These are phyloP conservation scores for Orobanche coerulescens DNA, from an alignment of 257 asterid species.

Conservation along the genomic window DNA sequence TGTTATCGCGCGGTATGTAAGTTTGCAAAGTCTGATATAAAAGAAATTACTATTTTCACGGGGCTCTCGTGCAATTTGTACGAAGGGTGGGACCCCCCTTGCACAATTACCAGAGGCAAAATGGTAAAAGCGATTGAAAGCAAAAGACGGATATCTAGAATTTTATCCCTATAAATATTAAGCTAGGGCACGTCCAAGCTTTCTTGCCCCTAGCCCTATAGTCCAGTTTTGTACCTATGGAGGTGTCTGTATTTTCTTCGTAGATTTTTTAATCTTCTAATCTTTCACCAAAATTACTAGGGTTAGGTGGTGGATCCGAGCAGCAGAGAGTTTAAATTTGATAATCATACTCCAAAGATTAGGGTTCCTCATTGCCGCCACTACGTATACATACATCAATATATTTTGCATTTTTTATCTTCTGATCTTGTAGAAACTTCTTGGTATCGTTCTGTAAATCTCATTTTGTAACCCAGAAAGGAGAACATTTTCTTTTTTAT, in stretches of 20 bases:
- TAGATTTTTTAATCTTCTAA: constrained; percentile 19
- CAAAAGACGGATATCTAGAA: constrained; percentile 12
- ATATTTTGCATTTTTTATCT: constrained; percentile 15
- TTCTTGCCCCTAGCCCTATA: constrained; percentile 77
- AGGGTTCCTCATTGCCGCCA: constrained; percentile 69
- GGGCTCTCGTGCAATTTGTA: not conserved
- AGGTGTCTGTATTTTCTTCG: constrained; percentile 27
- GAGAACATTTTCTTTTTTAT: not conserved
- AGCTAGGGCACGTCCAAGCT: constrained; percentile 9
- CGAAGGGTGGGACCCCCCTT: constrained; percentile 7
- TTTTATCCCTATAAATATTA: constrained; percentile 22
- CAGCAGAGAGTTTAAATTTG: constrained; percentile 21
- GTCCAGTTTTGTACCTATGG: constrained; percentile 40
- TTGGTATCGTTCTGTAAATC: constrained; percentile 11
- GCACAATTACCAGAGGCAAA: not conserved
- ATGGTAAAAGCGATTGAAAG: not conserved
- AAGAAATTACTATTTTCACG: not conserved
- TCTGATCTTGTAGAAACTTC: constrained; percentile 25
- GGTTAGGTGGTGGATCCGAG: constrained; percentile 69
- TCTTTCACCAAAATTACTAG: constrained; percentile 24
- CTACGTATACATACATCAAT: constrained; percentile 26
- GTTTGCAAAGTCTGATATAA: too few relatives aligned
- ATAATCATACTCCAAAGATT: constrained; percentile 24
- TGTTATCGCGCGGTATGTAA: too few relatives aligned
- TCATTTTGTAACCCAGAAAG: not conserved